These are phyloP conservation scores for Ceratobasidium sp. DNA, from an alignment of 1,284 basidiomycete genomes.

Conservation along the genomic window DNA sequence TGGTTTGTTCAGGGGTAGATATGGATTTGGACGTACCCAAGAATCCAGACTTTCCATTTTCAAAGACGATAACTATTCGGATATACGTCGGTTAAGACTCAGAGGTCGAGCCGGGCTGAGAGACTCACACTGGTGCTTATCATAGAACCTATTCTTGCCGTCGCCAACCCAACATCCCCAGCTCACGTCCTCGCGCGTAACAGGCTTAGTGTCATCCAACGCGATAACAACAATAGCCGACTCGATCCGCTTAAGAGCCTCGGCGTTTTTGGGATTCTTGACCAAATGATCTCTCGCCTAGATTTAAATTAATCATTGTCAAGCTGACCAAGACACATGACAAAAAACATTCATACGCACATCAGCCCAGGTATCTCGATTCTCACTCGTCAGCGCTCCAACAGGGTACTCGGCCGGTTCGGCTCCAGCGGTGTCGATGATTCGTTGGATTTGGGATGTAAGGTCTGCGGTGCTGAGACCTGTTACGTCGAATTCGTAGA, in stretches of 20 bases:
- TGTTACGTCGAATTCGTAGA: constrained; percentile 83
- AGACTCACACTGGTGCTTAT: constrained; percentile 92
- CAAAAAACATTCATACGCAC: constrained; percentile 59
- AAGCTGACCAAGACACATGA: background rate
- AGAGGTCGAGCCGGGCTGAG: background rate
- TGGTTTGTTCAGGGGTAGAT: too few relatives aligned
- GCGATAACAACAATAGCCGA: constrained; percentile 90
- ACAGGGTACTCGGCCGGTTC: constrained; percentile 68
- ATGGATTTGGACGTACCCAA: constrained; percentile 62
- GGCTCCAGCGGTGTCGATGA: constrained; percentile 78
- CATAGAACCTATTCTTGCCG: constrained; percentile 94
- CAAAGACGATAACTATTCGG: constrained; percentile 85
- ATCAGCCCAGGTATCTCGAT: constrained; percentile 92
- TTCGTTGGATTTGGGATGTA: constrained; percentile 83
- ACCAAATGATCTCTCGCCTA: constrained; percentile 66
- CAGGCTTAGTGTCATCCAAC: constrained; percentile 85
- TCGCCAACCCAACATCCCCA: constrained; percentile 94
- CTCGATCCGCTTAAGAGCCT: constrained; percentile 84
- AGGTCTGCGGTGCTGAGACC: constrained; percentile 85
- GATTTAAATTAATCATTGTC: background rate
- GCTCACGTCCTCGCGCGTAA: constrained; percentile 86
- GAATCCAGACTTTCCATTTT: constrained; percentile 95
- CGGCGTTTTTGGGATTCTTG: constrained; percentile 74
- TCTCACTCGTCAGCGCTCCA: constrained; percentile 89
- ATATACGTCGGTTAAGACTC: constrained; percentile 35